These are phyloP conservation scores for Grosmannia huntii DNA, from an alignment of 2,329 filamentous ascomycete species.

Conservation along the genomic window DNA sequence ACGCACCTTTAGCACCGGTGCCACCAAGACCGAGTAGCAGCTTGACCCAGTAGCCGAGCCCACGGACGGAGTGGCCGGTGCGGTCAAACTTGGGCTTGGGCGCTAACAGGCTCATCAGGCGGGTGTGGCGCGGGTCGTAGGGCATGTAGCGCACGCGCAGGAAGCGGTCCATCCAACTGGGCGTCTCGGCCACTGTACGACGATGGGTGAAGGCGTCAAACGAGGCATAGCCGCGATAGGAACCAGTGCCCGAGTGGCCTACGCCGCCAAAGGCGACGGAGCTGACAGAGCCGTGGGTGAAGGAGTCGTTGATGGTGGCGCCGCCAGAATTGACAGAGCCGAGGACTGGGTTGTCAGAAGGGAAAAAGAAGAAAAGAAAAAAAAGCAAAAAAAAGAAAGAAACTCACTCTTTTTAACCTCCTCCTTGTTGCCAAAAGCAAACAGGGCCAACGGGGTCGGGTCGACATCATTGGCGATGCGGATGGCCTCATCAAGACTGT, in stretches of 20 bases:
- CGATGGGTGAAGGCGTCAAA: slow-evolving; percentile 56
- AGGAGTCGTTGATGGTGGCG: slow-evolving; percentile 46
- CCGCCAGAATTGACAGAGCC: slow-evolving; percentile 53
- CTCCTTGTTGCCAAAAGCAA: slow-evolving; percentile 68
- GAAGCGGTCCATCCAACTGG: slow-evolving; percentile 53
- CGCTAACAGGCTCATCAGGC: slow-evolving; percentile 29
- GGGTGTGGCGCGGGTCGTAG: slow-evolving; percentile 35
- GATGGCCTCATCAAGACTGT: slow-evolving; percentile 76
- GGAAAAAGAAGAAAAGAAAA: neutral
- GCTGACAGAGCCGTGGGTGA: slow-evolving; percentile 42
- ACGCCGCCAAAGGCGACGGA: slow-evolving; percentile 74
- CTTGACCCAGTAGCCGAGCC: slow-evolving; percentile 40
- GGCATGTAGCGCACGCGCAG: slow-evolving; percentile 58
- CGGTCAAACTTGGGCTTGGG: slow-evolving; percentile 50
- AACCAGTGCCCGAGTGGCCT: slow-evolving; percentile 62
- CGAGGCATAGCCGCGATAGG: slow-evolving; percentile 64
- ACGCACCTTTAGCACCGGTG: slow-evolving; percentile 33
- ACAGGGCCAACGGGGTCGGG: slow-evolving; percentile 71
- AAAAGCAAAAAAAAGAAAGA: neutral
- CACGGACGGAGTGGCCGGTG: slow-evolving; percentile 36
- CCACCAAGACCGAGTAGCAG: slow-evolving; percentile 40
- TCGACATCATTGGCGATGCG: slow-evolving; percentile 68
- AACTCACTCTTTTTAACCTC: slow-evolving; percentile 59
- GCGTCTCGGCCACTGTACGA: slow-evolving; percentile 45
- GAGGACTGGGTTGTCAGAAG: slow-evolving; percentile 33